Conservation (phyloP, 306 rosid species). For the Fragaria nilgerrensis region DNA sequence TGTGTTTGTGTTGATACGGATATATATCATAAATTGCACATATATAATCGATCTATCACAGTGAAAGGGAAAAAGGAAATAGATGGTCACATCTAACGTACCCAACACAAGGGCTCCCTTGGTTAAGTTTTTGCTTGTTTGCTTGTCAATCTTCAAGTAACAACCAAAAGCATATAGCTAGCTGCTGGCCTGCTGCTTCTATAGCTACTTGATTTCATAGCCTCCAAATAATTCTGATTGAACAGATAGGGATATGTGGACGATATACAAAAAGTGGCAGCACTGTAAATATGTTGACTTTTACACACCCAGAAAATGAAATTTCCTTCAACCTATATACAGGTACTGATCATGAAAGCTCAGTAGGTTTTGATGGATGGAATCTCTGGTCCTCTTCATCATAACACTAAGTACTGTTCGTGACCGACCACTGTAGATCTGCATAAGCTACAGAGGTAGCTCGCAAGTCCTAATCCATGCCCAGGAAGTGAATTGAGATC, state of each 20-base stretch:
- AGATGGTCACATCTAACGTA: neutral
- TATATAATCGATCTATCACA: neutral
- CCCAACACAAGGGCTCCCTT: neutral
- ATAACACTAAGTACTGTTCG: neutral
- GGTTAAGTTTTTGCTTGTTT: neutral
- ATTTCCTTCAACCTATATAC: neutral
- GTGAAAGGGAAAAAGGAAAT: neutral
- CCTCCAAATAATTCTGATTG: neutral
- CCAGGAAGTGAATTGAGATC: neutral
- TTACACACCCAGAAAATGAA: neutral
- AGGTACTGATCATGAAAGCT: neutral
- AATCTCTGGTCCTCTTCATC: neutral
- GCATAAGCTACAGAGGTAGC: neutral
- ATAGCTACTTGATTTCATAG: neutral
- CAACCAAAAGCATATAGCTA: neutral
- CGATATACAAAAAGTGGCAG: neutral
- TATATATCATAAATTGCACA: neutral
- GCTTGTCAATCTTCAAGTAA: neutral
- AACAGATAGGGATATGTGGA: neutral
- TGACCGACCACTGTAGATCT: neutral
- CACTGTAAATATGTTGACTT: neutral
- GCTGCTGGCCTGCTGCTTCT: neutral
- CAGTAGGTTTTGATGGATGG: neutral
- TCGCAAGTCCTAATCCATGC: neutral
- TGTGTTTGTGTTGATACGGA: no score